Conservation (phyloP, 768 basidiomycete genomes). For the Clitopilus passeckerianus region DNA sequence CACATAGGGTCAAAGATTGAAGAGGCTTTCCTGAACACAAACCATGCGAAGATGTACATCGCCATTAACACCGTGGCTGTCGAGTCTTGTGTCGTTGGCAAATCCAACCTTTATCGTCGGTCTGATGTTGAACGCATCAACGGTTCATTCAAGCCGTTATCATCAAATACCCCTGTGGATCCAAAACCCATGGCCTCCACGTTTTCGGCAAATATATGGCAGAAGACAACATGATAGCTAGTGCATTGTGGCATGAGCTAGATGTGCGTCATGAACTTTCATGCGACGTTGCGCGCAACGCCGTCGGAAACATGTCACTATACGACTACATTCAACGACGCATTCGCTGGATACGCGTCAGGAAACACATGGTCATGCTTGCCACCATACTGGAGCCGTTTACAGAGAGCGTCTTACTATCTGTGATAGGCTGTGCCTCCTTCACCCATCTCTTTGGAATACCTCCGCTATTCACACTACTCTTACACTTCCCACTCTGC, state of each 20-base stretch:
- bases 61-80: slow-evolving; percentile 86
- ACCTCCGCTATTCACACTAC: slow-evolving; percentile 48
- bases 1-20: slow-evolving; percentile 81
- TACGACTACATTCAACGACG: slow-evolving; percentile 84
- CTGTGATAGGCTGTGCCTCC: slow-evolving; percentile 57
- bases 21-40: slow-evolving; percentile 93
- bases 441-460: slow-evolving; percentile 44
- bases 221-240: slow-evolving; percentile 97
- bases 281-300: slow-evolving; percentile 85
- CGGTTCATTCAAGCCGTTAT: slow-evolving; percentile 51
- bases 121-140: slow-evolving; percentile 80
- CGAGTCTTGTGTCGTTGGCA: slow-evolving; percentile 96
- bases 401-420: slow-evolving; percentile 79
- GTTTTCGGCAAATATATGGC: slow-evolving; percentile 88
- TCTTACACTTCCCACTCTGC: slow-evolving; percentile 66
- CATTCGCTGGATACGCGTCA: slow-evolving; percentile 94
- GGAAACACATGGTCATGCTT: slow-evolving; percentile 86
- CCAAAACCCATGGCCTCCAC: slow-evolving; percentile 50
- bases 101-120: slow-evolving; percentile 90
- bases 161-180: slow-evolving; percentile 17
- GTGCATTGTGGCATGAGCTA: slow-evolving; percentile 90
- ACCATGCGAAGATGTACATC: slow-evolving; percentile 97
- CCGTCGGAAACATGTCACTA: slow-evolving; percentile 84
- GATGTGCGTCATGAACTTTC: slow-evolving; percentile 85
- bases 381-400: slow-evolving; percentile 91